These are phyloP conservation scores for Neonectria hederae DNA, from an alignment of 2,329 filamentous ascomycete species.

Conservation along the genomic window DNA sequence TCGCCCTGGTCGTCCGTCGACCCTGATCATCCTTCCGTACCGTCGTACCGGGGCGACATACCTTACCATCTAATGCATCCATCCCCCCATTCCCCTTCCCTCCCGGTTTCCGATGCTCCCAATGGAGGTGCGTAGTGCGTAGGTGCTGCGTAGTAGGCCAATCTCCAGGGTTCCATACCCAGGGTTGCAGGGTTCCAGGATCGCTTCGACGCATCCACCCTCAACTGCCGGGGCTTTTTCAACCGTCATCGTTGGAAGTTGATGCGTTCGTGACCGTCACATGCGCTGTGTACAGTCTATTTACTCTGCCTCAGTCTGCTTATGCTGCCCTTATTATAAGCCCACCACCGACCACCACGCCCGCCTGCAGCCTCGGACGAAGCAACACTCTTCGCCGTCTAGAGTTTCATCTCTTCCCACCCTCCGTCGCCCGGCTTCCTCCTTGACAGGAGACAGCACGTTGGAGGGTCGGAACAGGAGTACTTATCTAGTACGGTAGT, in stretches of 20 bases:
- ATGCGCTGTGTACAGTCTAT: slow-evolving; percentile 20
- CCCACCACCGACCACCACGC: slow-evolving; percentile 13
- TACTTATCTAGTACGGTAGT: neutral
- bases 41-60: slow-evolving; percentile 22
- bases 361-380: slow-evolving; percentile 22
- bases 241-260: slow-evolving; percentile 23
- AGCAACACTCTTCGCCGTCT: slow-evolving; percentile 18
- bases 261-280: slow-evolving; percentile 23
- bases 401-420: slow-evolving; percentile 11
- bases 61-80: slow-evolving; percentile 20
- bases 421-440: neutral
- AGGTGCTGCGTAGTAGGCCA: slow-evolving; percentile 1
- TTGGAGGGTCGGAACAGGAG: slow-evolving; percentile 1
- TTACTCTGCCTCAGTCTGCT: slow-evolving; percentile 9
- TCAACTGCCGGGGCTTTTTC: slow-evolving; percentile 33
- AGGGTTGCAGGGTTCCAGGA: slow-evolving; percentile 26
- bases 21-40: slow-evolving; percentile 27
- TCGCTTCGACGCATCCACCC: slow-evolving; percentile 26
- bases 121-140: slow-evolving; percentile 4
- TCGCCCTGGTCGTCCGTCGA: slow-evolving; percentile 16
- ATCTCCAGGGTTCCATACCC: slow-evolving; percentile 25
- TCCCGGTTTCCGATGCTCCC: slow-evolving; percentile 14
- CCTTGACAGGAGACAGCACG: neutral
- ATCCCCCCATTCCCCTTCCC: neutral
- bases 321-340: slow-evolving; percentile 24